These are phyloP conservation scores for Berberis vulgaris DNA, from an alignment of 164 flowering plant species.

Conservation along the genomic window DNA sequence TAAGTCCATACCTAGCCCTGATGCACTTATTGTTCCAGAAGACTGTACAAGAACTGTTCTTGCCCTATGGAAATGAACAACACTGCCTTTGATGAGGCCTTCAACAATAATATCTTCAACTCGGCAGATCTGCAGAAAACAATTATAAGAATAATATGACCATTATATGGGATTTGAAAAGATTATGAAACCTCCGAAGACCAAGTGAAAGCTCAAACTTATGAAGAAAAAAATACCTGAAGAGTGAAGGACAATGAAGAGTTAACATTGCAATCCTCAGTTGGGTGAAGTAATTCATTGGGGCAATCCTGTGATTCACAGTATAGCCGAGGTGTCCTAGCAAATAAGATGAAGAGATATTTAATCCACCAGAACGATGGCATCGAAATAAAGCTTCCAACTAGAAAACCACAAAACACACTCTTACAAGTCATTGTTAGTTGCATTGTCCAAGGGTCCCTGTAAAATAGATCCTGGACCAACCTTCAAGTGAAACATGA, in stretches of 20 bases:
- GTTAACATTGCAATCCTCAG: slow-evolving; percentile 96
- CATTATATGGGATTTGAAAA: no score
- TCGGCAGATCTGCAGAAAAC: slow-evolving; percentile 65
- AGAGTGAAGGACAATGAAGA: slow-evolving; percentile 84
- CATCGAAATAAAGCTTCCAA: background rate
- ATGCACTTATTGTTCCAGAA: slow-evolving; percentile 63
- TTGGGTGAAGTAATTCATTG: slow-evolving; percentile 77
- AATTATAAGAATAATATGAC: background rate
- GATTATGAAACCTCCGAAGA: no score
- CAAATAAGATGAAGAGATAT: slow-evolving; percentile 11
- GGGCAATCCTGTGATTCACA: slow-evolving; percentile 78
- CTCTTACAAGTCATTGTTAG: slow-evolving; percentile 44
- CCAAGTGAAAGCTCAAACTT: no score
- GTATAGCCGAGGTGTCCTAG: slow-evolving; percentile 56
- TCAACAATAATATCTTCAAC: slow-evolving; percentile 75
- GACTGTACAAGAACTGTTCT: slow-evolving; percentile 52
- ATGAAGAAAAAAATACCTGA: slow-evolving; percentile 45
- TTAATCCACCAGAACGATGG: slow-evolving; percentile 9
- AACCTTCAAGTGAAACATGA: slow-evolving; percentile 43
- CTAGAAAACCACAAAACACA: background rate
- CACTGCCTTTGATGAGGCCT: slow-evolving; percentile 70
- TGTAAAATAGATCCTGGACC: slow-evolving; percentile 75
- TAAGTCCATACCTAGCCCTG: slow-evolving; percentile 56
- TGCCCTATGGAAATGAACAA: slow-evolving; percentile 86
- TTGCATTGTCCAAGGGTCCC: slow-evolving; percentile 61